Evolutionary conservation across 495 filamentous ascomycete species (phyloP), one percentile per base, ranked within the genome.

Genomic region (Tuber umbilicatum): DNA sequence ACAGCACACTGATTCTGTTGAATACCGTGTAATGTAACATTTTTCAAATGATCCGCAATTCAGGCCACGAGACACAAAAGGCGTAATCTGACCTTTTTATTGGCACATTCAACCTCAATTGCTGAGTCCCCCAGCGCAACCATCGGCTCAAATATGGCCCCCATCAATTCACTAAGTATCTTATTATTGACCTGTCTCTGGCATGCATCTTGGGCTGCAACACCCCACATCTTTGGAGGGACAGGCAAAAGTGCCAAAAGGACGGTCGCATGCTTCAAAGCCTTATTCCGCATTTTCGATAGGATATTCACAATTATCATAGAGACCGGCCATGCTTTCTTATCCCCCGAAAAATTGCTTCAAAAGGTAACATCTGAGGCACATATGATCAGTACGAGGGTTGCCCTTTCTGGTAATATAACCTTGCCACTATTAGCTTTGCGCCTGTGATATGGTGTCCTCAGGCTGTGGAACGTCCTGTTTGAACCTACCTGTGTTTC

Each of bases 261-360:
- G 23, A 78, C 23, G 16, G 38, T 31, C 7, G 41, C 68, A 45
- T 74, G 69, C 27, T 27, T 60, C 17, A 7, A 37, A 10, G 16
- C 39, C 42, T 12, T 73, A 38, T 73, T 78, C 38, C 16, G 68
- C 10, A 73, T 38, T 9, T 31, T 21, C 7, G 39, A n/a, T 27
- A 37, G 23, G 16, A 76, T 72, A 50, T 78, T 78, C 38, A 74
- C 70, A 38, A 78, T 68, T 16, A 47, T 78, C 64, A 78, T 71
- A 67, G 77, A 73, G 40, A 78, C 19, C 2, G 76, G 68, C 76
- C 76, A 78, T 27, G 69, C 69, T 43, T 78, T 77, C 41, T 73
- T 77, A 50, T 77, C 47, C 2, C 75, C 69, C 4, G 68, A 77
- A 41, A 71, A 77, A 69, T 77, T 77, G 4, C 60, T 77, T 9